Percentiles rank a stretch among this genome's conserved stretches.
These are phyloP conservation scores for Senna siamea DNA, from an alignment of 306 rosid species.

Conservation along the genomic window DNA sequence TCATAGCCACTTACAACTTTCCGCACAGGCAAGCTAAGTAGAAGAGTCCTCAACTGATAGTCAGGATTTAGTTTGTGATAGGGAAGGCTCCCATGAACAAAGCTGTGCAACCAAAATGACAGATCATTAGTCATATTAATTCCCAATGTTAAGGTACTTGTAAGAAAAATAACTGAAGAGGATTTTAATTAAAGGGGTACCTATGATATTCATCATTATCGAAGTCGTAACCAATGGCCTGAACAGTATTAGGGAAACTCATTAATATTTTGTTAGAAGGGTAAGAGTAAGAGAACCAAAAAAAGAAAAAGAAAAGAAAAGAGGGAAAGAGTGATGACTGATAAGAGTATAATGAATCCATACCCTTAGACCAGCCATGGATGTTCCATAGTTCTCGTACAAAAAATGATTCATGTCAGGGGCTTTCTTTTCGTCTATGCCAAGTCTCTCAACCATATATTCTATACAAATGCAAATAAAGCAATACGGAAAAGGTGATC, in stretches of 20 bases:
- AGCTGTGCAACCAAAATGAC: no score
- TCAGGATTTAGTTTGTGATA: neutral
- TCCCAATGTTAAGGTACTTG: no score
- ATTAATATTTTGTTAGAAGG: neutral
- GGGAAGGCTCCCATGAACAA: constrained; percentile 19
- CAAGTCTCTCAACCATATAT: constrained; percentile 1
- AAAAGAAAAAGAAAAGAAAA: neutral
- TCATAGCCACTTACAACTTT: constrained; percentile 1
- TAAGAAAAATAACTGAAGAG: no score
- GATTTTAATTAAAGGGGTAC: neutral
- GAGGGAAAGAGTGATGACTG: no score
- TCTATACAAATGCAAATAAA: constrained; percentile 6
- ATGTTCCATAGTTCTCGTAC: constrained; percentile 8
- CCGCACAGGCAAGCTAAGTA: neutral
- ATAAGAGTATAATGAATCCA: no score
- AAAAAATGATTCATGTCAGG: neutral
- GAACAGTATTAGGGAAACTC: neutral
- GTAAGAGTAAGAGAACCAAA: neutral
- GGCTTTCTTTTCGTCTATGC: constrained; percentile 8
- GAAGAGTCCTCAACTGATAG: neutral
- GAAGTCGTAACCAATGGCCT: constrained; percentile 10
- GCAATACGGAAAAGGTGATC: neutral
- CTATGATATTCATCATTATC: constrained; percentile 3
- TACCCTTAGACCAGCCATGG: constrained; percentile 11
- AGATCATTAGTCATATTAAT: no score